Percentiles rank a stretch among this genome's conserved stretches.
Conservation (phyloP, 148 eudicot species). For the Spergularia marina region DNA sequence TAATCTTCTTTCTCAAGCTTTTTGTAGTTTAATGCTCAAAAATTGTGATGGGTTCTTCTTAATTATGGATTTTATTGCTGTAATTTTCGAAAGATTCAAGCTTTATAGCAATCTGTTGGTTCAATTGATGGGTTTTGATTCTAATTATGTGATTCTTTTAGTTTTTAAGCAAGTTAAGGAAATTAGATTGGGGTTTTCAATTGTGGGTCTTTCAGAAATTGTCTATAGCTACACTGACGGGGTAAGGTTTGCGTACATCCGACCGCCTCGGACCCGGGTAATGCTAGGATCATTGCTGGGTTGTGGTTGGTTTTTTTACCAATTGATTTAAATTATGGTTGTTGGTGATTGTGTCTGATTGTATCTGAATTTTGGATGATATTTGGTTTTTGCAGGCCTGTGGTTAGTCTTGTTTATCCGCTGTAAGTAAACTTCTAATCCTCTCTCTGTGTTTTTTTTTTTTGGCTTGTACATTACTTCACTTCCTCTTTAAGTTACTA, state of each 20-base stretch:
- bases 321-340: background rate
- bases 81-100: constrained; percentile 8
- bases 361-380: constrained; percentile 19
- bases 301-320: background rate
- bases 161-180: no score
- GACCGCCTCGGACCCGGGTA: background rate
- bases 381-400: constrained; percentile 67
- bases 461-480: background rate
- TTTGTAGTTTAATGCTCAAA: background rate
- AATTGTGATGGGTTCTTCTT: background rate
- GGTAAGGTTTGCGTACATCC: no score
- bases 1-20: background rate
- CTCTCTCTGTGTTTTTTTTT: background rate
- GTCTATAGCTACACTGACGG: background rate
- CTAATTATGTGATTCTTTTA: background rate
- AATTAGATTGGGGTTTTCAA: background rate
- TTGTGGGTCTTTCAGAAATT: background rate
- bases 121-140: constrained; percentile 7
- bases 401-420: constrained; percentile 82
- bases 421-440: constrained; percentile 48
- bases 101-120: constrained; percentile 5
- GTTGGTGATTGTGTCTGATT: background rate
- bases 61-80: background rate
- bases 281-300: background rate
- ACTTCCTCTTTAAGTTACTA: background rate